Evolutionary conservation across 345 rosid species (phyloP).

Genomic region (Salix arbutifolia): DNA sequence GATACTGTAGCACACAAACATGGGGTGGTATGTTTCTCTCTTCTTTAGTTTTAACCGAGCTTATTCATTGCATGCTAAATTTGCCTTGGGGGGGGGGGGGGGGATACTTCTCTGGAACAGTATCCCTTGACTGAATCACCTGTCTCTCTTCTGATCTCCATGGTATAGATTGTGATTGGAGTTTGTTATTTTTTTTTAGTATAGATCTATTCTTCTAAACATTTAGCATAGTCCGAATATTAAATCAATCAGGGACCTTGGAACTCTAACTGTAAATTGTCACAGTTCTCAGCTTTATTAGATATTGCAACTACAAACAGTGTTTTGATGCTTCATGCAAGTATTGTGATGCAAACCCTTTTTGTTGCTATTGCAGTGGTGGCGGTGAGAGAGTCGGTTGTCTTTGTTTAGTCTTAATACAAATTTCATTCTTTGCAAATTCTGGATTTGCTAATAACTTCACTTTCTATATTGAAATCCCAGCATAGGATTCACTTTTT

Average conservation of each 20-base stretch:
- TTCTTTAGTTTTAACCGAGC: neutral
- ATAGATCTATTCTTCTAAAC: neutral
- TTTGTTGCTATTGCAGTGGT: neutral
- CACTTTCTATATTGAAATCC: neutral
- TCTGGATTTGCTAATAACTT: neutral
- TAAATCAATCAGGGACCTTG: neutral
- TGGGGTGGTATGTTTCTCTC: constrained; percentile 70
- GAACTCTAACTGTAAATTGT: neutral
- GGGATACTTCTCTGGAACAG: neutral
- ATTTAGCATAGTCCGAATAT: neutral
- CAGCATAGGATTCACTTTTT: neutral
- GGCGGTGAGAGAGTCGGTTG: neutral
- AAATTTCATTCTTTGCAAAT: neutral
- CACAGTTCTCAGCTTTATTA: neutral
- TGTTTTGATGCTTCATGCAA: neutral
- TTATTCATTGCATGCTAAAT: neutral
- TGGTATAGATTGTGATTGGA: neutral
- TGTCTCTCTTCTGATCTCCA: neutral
- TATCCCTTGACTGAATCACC: neutral
- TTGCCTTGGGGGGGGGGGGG: neutral
- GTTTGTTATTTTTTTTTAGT: too few relatives aligned
- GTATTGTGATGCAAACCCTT: neutral
- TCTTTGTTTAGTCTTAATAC: neutral
- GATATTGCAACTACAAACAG: neutral
- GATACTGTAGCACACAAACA: constrained; percentile 90